Evolutionary conservation across 1,284 basidiomycete species (phyloP).

Genomic region (Papiliotrema flavescens): DNA sequence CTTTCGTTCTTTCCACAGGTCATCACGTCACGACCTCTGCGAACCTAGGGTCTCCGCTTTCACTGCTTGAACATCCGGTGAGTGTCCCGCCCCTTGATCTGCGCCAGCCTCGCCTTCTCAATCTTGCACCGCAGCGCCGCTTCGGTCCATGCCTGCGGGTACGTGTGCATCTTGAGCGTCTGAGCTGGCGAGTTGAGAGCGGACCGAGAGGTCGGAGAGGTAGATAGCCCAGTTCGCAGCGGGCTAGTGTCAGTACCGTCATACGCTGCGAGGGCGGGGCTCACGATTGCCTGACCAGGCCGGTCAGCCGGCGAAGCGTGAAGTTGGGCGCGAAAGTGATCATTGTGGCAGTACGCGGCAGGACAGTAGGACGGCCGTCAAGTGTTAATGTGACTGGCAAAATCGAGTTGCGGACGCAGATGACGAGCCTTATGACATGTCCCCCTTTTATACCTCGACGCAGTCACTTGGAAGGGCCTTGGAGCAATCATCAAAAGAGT

Average conservation of each 20-base stretch:
- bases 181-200: not conserved
- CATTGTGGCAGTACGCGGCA: too few species aligned
- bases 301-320: slow-evolving; percentile 3
- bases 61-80: not conserved
- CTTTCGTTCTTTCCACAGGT: not conserved
- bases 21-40: not conserved
- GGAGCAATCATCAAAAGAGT: not conserved
- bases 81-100: not conserved
- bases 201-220: not conserved
- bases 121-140: slow-evolving; percentile 5
- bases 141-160: slow-evolving; percentile 1
- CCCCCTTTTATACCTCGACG: too few species aligned
- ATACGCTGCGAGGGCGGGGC: not conserved
- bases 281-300: slow-evolving; percentile 4
- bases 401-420: not conserved
- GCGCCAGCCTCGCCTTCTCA: not conserved
- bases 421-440: not conserved
- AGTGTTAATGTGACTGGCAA: not conserved
- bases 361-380: too few species aligned
- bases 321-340: slow-evolving; percentile 5
- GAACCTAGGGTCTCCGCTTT: not conserved
- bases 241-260: not conserved
- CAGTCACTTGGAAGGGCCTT: not conserved
- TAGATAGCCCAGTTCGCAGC: not conserved
- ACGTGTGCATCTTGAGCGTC: not conserved